phyloP scores from a whole-genome alignment of 2,329 filamentous ascomycete genomes.

The Sclerotinia subarctica region DNA sequence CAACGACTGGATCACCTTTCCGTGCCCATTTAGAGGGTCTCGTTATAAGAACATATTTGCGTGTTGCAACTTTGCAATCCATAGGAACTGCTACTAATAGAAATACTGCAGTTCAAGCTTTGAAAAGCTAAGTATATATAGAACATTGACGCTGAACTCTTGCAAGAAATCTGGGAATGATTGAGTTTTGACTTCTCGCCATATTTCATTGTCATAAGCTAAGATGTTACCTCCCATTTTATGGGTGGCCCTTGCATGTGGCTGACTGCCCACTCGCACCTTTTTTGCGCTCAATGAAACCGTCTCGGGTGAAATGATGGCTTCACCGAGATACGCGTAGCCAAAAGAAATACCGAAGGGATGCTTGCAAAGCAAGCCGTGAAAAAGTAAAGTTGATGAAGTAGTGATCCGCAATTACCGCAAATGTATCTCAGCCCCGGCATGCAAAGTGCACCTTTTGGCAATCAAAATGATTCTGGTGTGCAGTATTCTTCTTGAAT shows the following conservation, averaged over 20 bases:
- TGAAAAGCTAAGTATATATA: neutral
- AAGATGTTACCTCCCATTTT: neutral
- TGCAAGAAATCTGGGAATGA: neutral
- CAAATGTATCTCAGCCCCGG: conserved; percentile 11
- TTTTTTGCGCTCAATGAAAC: neutral
- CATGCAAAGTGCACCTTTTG: conserved; percentile 1
- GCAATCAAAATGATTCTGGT: neutral
- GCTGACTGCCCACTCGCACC: neutral
- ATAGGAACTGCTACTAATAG: neutral
- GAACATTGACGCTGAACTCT: neutral
- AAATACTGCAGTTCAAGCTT: neutral
- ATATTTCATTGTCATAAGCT: conserved; percentile 7
- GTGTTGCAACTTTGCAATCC: conserved; percentile 27
- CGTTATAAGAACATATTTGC: conserved; percentile 29
- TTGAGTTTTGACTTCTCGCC: conserved; percentile 4
- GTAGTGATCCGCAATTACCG: neutral
- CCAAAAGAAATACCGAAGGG: conserved; percentile 14
- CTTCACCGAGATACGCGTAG: conserved; percentile 9
- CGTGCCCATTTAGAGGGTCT: conserved; percentile 28
- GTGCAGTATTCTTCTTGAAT: neutral
- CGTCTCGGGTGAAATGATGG: neutral
- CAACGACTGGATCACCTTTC: conserved; percentile 25
- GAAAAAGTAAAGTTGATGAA: neutral
- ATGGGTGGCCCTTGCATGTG: conserved; percentile 10
- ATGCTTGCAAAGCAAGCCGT: neutral